Evolutionary conservation across 2,329 filamentous ascomycete species (phyloP), one percentile per base, ranked within the genome.

Genomic region (Pestalotiopsis sp.): DNA sequence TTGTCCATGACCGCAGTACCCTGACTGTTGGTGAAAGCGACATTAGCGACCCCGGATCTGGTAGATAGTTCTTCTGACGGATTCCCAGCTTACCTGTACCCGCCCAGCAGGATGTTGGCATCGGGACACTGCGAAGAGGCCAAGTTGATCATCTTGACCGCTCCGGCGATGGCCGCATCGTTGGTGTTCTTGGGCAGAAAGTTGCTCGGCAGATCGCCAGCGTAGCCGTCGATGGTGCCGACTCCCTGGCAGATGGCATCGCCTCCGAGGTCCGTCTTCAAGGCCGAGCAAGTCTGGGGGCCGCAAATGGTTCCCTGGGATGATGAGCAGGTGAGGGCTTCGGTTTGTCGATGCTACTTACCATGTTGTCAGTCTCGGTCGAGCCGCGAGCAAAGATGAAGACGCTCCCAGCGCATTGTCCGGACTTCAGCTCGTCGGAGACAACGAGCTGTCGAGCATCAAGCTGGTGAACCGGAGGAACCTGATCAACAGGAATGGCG

Each of bases 1-100:
- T 78, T 76, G 66, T 81, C 76, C 12, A 80, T 80, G 36, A 83
- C 77, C 3, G 81, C 81, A 11, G 78, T 77, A 41, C 81, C 81
- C 76, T 82, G 73, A 64, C 74, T 76, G 27, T 65, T 49, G 63
- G 25, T 36, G 2, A 11, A 59, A 59, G 17, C 11, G 57, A 36
- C 6, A 27, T 59, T 59, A 76, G 70, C 71, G 27, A 77, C 68
- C 65, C 76, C 74, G 3, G 73, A 67, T 1, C 71, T 45, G 20
- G 73, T 73, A 25, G 3, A 25, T 25, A 25, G 23, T 25, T 25
- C 23, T 57, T 25, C 55, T 45, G 60, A 76, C 71, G 3, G 78
- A 79, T 64, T 78, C 76, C 38, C 73, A 64, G 3, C 60, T 63
- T 17, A 63, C 60, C 60, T 63, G 60, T 63, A 63, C 6, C 62